Evolutionary conservation across 2,329 filamentous ascomycete species (phyloP).

Genomic region (Chaetomiaceae sp.): DNA sequence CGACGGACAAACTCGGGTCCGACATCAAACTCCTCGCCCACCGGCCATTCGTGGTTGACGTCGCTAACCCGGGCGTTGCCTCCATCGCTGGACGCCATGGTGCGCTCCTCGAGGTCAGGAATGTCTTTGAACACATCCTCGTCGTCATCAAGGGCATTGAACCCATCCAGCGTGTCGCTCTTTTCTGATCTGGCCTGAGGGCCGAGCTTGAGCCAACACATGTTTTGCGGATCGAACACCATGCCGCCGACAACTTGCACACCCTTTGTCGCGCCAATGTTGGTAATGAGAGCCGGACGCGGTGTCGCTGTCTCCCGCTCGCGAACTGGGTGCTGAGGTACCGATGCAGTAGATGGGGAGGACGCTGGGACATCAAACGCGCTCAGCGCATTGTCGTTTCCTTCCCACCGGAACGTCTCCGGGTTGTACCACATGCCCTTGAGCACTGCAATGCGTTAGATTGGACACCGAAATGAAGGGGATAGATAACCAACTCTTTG

Average conservation of each 20-base stretch:
- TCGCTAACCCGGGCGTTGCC: constrained; percentile 53
- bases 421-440: constrained; percentile 98
- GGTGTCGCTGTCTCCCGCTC: constrained; percentile 59
- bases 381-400: constrained; percentile 81
- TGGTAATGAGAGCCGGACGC: constrained; percentile 79
- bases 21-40: constrained; percentile 96
- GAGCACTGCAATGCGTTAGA: constrained; percentile 52
- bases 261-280: constrained; percentile 77
- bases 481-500: constrained; percentile 64
- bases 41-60: constrained; percentile 72
- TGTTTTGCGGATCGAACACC: constrained; percentile 94
- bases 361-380: constrained; percentile 67
- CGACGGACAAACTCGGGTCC: constrained; percentile 88
- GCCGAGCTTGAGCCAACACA: constrained; percentile 91
- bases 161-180: constrained; percentile 57
- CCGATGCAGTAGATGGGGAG: constrained; percentile 49
- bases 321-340: constrained; percentile 41
- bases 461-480: neutral
- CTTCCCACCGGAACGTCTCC: constrained; percentile 83
- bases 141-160: constrained; percentile 74
- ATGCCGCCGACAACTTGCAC: constrained; percentile 96
- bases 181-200: constrained; percentile 42
- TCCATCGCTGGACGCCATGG: constrained; percentile 46
- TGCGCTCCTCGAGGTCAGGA: constrained; percentile 78
- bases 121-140: constrained; percentile 93